Percentiles rank a stretch among this genome's conserved stretches.
These are phyloP conservation scores for Exophiala sp. DNA, from an alignment of 2,329 filamentous ascomycete species.

Conservation along the genomic window DNA sequence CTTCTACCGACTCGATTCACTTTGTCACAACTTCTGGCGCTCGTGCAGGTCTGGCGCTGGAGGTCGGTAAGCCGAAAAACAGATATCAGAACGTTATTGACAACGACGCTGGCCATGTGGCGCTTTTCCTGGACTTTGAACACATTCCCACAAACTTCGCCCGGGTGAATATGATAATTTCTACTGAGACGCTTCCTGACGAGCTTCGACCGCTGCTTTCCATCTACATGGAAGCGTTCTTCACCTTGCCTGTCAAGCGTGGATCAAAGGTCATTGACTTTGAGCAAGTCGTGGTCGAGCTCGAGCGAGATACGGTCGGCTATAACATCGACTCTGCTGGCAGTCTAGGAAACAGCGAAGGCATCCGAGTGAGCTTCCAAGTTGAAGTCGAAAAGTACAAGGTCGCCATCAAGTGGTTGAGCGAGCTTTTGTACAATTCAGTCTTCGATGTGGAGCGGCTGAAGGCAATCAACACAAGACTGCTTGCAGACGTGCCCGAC, in stretches of 20 bases:
- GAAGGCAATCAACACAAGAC: conserved; percentile 66
- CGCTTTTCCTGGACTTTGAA: conserved; percentile 95
- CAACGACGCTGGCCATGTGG: conserved; percentile 58
- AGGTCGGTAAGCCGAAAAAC: conserved; percentile 65
- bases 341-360: conserved; percentile 72
- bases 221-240: conserved; percentile 88
- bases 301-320: conserved; percentile 86
- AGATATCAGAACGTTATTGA: conserved; percentile 74
- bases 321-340: conserved; percentile 70
- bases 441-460: conserved; percentile 74
- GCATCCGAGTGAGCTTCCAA: conserved; percentile 76
- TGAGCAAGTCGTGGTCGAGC: conserved; percentile 84
- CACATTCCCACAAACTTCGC: conserved; percentile 92
- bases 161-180: conserved; percentile 75
- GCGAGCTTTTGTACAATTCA: conserved; percentile 80
- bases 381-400: conserved; percentile 85
- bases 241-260: conserved; percentile 79
- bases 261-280: conserved; percentile 77
- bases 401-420: conserved; percentile 77
- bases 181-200: conserved; percentile 71
- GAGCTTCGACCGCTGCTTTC: conserved; percentile 78
- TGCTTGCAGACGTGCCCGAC: conserved; percentile 87
- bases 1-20: conserved; percentile 84
- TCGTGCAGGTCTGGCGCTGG: conserved; percentile 71
- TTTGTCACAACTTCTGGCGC: conserved; percentile 88